Percentiles rank a stretch among this genome's conserved stretches.
These are phyloP conservation scores for Aspergillus hancockii DNA, from an alignment of 495 filamentous ascomycete species.

Conservation along the genomic window DNA sequence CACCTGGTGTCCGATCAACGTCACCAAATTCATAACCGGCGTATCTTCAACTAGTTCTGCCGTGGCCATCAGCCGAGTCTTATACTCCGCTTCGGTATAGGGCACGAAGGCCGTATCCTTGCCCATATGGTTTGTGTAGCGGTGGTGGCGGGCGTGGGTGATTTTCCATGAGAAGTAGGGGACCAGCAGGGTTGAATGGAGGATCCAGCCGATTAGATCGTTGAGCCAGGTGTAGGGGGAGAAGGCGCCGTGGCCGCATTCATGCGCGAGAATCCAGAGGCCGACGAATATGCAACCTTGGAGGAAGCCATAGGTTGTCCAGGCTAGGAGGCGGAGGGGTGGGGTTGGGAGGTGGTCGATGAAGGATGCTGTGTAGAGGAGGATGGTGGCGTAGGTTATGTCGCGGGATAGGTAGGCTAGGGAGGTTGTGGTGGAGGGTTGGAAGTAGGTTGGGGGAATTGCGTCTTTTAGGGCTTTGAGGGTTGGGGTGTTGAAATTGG, in stretches of 20 bases:
- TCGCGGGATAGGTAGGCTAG: slow-evolving; percentile 72
- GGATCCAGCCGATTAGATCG: slow-evolving; percentile 64
- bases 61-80: slow-evolving; percentile 36
- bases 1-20: slow-evolving; percentile 54
- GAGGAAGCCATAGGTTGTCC: slow-evolving; percentile 68
- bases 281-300: slow-evolving; percentile 80
- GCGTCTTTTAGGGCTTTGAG: slow-evolving; percentile 81
- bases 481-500: slow-evolving; percentile 36
- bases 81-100: slow-evolving; percentile 40
- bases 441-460: slow-evolving; percentile 80
- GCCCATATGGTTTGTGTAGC: slow-evolving; percentile 58
- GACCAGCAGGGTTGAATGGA: slow-evolving; percentile 65
- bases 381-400: slow-evolving; percentile 57
- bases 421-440: slow-evolving; percentile 63
- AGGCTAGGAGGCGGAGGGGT: slow-evolving; percentile 57
- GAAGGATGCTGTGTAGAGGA: slow-evolving; percentile 56
- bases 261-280: slow-evolving; percentile 82
- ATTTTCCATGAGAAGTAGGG: slow-evolving; percentile 79
- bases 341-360: slow-evolving; percentile 28
- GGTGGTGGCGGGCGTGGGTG: slow-evolving; percentile 72
- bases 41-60: slow-evolving; percentile 56
- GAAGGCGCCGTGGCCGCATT: slow-evolving; percentile 81
- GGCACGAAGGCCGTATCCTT: slow-evolving; percentile 63
- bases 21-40: slow-evolving; percentile 49
- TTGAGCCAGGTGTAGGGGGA: slow-evolving; percentile 61